These are phyloP conservation scores for Fusarium floridanum DNA, from an alignment of 2,329 filamentous ascomycete genomes.

Conservation along the genomic window DNA sequence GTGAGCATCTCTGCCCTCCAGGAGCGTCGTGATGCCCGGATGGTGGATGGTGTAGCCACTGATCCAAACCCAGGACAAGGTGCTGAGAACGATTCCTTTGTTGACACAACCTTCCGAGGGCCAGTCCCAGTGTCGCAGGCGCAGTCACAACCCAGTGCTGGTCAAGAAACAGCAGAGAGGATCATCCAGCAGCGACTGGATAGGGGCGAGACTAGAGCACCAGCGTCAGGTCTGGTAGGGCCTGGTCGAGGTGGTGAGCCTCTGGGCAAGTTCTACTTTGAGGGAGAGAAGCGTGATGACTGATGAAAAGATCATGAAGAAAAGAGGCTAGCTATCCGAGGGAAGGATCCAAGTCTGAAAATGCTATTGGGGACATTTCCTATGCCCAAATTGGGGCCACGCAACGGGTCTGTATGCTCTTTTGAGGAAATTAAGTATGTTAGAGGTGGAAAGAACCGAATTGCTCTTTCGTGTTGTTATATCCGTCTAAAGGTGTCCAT, in stretches of 20 bases:
- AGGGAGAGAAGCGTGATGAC: slow-evolving; percentile 54
- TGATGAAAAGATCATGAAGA: neutral
- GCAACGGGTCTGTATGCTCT: neutral
- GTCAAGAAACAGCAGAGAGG: slow-evolving; percentile 71
- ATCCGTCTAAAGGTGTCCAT: neutral
- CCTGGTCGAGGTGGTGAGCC: slow-evolving; percentile 60
- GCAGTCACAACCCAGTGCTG: slow-evolving; percentile 38
- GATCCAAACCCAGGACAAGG: slow-evolving; percentile 66
- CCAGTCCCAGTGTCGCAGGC: slow-evolving; percentile 61
- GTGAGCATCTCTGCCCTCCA: slow-evolving; percentile 61
- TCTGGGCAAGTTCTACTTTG: slow-evolving; percentile 72
- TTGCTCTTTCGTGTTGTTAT: neutral
- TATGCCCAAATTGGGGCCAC: neutral
- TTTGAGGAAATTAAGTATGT: neutral
- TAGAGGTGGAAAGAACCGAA: neutral
- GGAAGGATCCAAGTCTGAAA: neutral
- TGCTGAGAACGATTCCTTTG: slow-evolving; percentile 65
- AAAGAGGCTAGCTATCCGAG: neutral
- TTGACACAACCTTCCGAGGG: slow-evolving; percentile 74
- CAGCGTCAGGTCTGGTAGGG: slow-evolving; percentile 56
- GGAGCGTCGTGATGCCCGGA: slow-evolving; percentile 71
- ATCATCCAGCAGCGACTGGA: slow-evolving; percentile 72
- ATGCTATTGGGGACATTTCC: neutral
- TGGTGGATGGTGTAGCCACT: slow-evolving; percentile 74
- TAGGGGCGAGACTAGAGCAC: slow-evolving; percentile 59